Conservation (phyloP, 495 filamentous ascomycete genomes). For the Penicillium salamii region DNA sequence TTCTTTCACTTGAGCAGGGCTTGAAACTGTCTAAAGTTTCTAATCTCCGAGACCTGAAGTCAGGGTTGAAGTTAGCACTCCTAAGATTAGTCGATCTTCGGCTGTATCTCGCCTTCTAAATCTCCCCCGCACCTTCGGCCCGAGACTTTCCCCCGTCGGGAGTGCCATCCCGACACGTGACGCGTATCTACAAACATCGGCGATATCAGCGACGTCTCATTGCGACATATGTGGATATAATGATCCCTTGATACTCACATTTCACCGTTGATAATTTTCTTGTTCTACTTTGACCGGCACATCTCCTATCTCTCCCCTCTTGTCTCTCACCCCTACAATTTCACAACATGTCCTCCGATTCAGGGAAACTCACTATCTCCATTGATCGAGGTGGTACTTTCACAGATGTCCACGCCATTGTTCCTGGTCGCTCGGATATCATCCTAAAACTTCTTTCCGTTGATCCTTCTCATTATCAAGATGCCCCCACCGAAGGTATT, state of each 20-base stretch:
- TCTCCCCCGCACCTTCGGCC: constrained; percentile 14
- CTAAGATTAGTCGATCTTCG: too few relatives aligned
- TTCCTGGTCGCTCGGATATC: constrained; percentile 60
- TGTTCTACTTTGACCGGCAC: too few relatives aligned
- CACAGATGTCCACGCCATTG: constrained; percentile 59
- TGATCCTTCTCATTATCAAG: constrained; percentile 82
- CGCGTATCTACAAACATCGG: constrained; percentile 4
- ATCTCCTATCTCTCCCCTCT: not conserved
- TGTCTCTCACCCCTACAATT: not conserved
- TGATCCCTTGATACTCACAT: not conserved
- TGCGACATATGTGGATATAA: constrained; percentile 5
- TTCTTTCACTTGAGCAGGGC: too few relatives aligned
- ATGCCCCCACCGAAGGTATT: constrained; percentile 90
- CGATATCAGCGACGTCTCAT: not conserved
- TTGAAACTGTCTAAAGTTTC: too few relatives aligned
- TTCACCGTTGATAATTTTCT: too few relatives aligned
- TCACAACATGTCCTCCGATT: constrained; percentile 23
- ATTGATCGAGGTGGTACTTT: constrained; percentile 64
- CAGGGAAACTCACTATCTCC: constrained; percentile 41
- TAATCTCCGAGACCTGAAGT: too few relatives aligned
- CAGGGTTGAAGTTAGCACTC: too few relatives aligned
- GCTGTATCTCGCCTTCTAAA: too few relatives aligned
- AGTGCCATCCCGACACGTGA: constrained; percentile 37
- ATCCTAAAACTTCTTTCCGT: constrained; percentile 90
- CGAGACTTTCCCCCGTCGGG: constrained; percentile 13